These are phyloP conservation scores for Lachnellula willkommii DNA, from an alignment of 2,329 filamentous ascomycete species.

Conservation along the genomic window DNA sequence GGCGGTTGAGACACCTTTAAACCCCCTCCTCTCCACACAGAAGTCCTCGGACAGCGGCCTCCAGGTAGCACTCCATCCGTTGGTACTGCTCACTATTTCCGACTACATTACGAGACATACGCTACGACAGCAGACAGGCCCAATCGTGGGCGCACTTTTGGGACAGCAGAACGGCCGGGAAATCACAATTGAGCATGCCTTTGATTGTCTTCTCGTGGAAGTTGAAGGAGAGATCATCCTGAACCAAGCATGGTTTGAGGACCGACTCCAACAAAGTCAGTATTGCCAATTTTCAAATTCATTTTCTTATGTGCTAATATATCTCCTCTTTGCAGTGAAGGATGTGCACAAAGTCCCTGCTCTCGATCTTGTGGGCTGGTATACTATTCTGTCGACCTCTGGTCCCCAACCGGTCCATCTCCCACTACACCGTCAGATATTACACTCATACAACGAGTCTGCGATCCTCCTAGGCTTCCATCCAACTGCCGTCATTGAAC, in stretches of 20 bases:
- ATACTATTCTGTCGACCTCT: constrained; percentile 66
- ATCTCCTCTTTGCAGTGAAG: constrained; percentile 55
- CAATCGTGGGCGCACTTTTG: constrained; percentile 80
- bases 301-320: constrained; percentile 1
- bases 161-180: constrained; percentile 88
- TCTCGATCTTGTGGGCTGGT: constrained; percentile 89
- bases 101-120: constrained; percentile 93
- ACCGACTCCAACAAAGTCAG: constrained; percentile 80
- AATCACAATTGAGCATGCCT: constrained; percentile 88
- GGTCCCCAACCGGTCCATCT: constrained; percentile 66
- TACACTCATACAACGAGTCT: constrained; percentile 72
- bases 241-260: constrained; percentile 66
- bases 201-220: constrained; percentile 62
- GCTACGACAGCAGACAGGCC: constrained; percentile 67
- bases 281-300: constrained; percentile 12
- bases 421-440: constrained; percentile 72
- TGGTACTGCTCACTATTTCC: constrained; percentile 92
- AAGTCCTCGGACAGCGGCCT: constrained; percentile 62
- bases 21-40: constrained; percentile 59
- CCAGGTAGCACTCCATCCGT: constrained; percentile 80
- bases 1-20: constrained; percentile 38
- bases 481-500: constrained; percentile 50
- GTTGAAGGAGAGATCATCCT: constrained; percentile 55
- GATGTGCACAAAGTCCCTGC: constrained; percentile 79
- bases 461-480: constrained; percentile 84